Conservation (phyloP, 2,329 filamentous ascomycete genomes). For the Fonsecaea nubica region DNA sequence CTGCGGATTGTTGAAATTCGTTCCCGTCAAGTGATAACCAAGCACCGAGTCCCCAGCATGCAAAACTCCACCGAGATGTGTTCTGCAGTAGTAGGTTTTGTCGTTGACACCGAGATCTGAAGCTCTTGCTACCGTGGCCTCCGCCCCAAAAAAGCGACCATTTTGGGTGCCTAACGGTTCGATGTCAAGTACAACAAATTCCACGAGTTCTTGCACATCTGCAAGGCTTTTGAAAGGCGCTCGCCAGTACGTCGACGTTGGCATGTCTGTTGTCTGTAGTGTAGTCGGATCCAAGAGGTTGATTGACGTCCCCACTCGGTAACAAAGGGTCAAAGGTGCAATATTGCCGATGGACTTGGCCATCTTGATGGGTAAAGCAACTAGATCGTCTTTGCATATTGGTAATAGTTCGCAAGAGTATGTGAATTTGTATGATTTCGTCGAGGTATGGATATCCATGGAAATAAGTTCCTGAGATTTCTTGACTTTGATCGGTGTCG, state of each 20-base stretch:
- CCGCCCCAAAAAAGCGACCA: constrained; percentile 82
- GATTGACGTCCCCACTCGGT: constrained; percentile 85
- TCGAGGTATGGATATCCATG: constrained; percentile 86
- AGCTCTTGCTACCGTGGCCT: constrained; percentile 85
- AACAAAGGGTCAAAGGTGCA: constrained; percentile 81
- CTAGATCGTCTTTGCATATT: constrained; percentile 95
- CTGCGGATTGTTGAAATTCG: constrained; percentile 90
- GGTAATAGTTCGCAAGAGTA: constrained; percentile 89
- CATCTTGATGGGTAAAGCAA: constrained; percentile 88
- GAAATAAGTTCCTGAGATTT: constrained; percentile 94
- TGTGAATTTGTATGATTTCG: constrained; percentile 92
- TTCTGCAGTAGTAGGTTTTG: constrained; percentile 85
- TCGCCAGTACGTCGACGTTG: constrained; percentile 85
- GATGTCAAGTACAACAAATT: constrained; percentile 95
- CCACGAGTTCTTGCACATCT: constrained; percentile 81
- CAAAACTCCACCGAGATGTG: constrained; percentile 84
- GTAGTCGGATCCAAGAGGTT: constrained; percentile 90
- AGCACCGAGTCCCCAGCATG: constrained; percentile 90
- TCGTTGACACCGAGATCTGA: constrained; percentile 87
- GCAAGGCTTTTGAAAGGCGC: constrained; percentile 83
- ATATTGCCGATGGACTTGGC: constrained; percentile 90
- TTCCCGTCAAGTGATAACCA: constrained; percentile 88
- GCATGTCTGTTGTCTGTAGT: constrained; percentile 87
- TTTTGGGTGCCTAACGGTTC: constrained; percentile 76
- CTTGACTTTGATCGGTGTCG: constrained; percentile 78